Conservation (phyloP, 345 rosid species). For the Angophora floribunda region DNA sequence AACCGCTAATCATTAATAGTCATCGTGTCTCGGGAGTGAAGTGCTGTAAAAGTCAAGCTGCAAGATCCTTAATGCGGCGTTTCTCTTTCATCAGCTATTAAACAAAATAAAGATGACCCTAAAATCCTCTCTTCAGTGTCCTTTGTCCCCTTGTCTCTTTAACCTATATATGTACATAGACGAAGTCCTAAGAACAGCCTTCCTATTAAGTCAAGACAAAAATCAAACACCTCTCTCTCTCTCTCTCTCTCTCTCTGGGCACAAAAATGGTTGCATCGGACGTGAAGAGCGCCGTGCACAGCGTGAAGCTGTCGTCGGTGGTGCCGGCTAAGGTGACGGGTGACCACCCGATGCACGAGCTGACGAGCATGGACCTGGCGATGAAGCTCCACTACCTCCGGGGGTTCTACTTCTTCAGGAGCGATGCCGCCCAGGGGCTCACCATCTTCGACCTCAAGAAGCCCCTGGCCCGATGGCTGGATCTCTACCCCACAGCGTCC, state of each 20-base stretch:
- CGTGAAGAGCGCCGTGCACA: slow-evolving; percentile 3
- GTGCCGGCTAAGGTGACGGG: slow-evolving; percentile 49
- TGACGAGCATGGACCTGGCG: slow-evolving; percentile 53
- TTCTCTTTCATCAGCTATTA: neutral
- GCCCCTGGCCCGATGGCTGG: slow-evolving; percentile 33
- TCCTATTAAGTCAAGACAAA: neutral
- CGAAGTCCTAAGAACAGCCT: neutral
- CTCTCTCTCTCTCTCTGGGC: neutral
- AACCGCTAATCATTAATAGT: neutral
- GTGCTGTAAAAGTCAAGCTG: neutral
- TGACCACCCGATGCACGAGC: slow-evolving; percentile 19
- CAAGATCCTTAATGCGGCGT: neutral
- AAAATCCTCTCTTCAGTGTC: neutral
- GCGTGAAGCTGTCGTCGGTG: slow-evolving; percentile 38
- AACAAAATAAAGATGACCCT: neutral
- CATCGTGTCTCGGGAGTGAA: neutral
- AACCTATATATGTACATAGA: neutral
- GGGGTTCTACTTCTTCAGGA: slow-evolving; percentile 49
- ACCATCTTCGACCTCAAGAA: slow-evolving; percentile 26
- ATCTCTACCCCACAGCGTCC: slow-evolving; percentile 11
- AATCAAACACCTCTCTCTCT: neutral
- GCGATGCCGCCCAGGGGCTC: slow-evolving; percentile 22
- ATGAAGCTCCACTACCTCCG: slow-evolving; percentile 69
- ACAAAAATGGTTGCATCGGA: neutral
- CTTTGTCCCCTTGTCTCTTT: neutral